These are phyloP conservation scores for Eutrema salsugineum DNA, from an alignment of 441 rosid species.

Conservation along the genomic window DNA sequence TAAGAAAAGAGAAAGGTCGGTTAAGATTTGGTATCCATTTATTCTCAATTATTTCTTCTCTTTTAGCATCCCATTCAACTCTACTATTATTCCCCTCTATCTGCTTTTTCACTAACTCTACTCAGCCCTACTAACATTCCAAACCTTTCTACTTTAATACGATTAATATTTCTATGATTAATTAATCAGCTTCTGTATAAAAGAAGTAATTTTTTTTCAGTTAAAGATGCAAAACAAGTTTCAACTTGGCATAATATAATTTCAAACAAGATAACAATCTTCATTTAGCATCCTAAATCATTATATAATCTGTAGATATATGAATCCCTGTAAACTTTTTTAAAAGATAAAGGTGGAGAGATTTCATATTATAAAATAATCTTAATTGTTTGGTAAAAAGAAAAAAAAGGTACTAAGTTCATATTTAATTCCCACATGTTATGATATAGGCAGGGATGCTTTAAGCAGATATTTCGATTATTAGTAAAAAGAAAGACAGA, in stretches of 20 bases:
- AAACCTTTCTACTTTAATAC: not conserved
- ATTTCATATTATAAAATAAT: not conserved
- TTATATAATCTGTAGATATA: not conserved
- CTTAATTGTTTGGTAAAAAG: not conserved
- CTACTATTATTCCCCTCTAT: conserved; percentile 6
- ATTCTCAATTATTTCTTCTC: conserved; percentile 22
- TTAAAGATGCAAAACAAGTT: not conserved
- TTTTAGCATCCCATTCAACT: conserved; percentile 18
- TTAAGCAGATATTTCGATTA: not conserved
- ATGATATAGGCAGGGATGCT: not conserved
- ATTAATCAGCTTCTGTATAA: not conserved
- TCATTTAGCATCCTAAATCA: not conserved
- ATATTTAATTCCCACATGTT: not conserved
- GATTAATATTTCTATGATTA: not conserved
- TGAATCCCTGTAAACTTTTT: not conserved
- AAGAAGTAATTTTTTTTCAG: not conserved
- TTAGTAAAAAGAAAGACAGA: not conserved
- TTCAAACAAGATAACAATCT: conserved; percentile 3
- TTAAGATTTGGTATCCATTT: not conserved
- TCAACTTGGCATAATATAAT: not conserved
- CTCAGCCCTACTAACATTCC: not conserved
- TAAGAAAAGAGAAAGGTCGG: conserved; percentile 18
- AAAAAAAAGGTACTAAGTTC: not conserved
- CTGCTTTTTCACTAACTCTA: not conserved
- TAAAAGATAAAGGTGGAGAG: not conserved